phyloP scores from a whole-genome alignment of 768 basidiomycete species.

The Russula foetens region DNA sequence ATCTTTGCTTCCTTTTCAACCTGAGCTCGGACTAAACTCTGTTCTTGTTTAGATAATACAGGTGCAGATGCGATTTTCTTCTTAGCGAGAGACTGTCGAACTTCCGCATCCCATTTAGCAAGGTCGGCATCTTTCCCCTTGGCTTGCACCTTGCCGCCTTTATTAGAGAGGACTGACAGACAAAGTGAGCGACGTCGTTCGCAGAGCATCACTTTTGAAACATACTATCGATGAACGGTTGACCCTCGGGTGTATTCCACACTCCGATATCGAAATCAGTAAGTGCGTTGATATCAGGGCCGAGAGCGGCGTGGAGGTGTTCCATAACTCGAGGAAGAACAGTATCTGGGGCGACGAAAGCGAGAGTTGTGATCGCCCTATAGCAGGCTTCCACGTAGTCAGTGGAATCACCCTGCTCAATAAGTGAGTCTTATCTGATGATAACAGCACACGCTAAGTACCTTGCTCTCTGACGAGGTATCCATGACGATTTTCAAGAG shows the following conservation, averaged over 20 bases:
- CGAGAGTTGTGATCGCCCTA: slow-evolving; percentile 62
- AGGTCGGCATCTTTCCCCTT: slow-evolving; percentile 89
- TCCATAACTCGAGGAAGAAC: slow-evolving; percentile 65
- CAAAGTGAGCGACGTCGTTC: background rate
- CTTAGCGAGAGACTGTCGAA: slow-evolving; percentile 73
- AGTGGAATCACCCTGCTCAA: background rate
- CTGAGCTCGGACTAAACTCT: slow-evolving; percentile 76
- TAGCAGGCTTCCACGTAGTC: slow-evolving; percentile 52
- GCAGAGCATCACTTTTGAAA: background rate
- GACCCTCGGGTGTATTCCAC: slow-evolving; percentile 82
- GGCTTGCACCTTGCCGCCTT: slow-evolving; percentile 39
- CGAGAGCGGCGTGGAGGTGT: slow-evolving; percentile 60
- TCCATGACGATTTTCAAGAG: slow-evolving; percentile 30
- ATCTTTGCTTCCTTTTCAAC: slow-evolving; percentile 69
- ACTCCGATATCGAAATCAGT: slow-evolving; percentile 71
- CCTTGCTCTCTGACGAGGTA: slow-evolving; percentile 6
- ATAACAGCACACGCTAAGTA: slow-evolving; percentile 28
- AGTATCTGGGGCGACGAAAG: slow-evolving; percentile 66
- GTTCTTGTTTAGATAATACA: slow-evolving; percentile 75
- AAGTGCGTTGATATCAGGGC: slow-evolving; percentile 49
- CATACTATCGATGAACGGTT: slow-evolving; percentile 69
- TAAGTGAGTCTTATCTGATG: background rate
- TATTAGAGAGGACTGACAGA: slow-evolving; percentile 53
- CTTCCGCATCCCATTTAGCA: slow-evolving; percentile 91
- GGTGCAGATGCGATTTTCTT: slow-evolving; percentile 55